Evolutionary conservation across 208 protist genomes (phyloP).

Genomic region (Zelonia costaricensis): DNA sequence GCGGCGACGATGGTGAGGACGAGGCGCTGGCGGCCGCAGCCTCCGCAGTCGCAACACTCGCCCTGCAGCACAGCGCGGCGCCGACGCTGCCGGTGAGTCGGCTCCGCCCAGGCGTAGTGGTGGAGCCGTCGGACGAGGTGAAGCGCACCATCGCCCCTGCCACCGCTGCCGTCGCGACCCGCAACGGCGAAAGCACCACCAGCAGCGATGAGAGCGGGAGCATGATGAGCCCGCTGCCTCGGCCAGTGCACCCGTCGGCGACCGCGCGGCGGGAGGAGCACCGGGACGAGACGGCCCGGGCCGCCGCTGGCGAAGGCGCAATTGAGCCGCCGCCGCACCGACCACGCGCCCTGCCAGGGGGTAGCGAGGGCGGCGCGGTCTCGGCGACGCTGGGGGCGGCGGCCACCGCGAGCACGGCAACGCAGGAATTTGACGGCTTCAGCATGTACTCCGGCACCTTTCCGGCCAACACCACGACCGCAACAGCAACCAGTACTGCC

Average conservation of each 20-base stretch:
- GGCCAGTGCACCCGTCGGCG: conserved; percentile 11
- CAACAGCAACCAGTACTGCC: too few species aligned
- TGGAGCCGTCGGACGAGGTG: background rate
- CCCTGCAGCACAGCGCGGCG: background rate
- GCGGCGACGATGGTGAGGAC: background rate
- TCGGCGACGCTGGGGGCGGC: background rate
- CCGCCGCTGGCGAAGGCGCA: background rate
- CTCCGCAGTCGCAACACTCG: background rate
- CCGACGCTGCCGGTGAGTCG: background rate
- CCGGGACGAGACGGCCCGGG: background rate
- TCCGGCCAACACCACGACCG: background rate
- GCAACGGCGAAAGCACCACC: background rate
- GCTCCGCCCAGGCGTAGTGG: background rate
- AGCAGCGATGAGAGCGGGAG: conserved; percentile 10
- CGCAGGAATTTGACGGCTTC: background rate
- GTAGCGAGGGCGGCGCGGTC: background rate
- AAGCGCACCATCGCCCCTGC: background rate
- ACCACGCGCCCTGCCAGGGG: too few species aligned
- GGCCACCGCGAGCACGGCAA: background rate
- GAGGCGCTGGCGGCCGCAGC: background rate
- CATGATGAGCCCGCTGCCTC: conserved; percentile 38
- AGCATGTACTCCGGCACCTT: conserved; percentile 9
- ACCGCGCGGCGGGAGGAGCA: background rate
- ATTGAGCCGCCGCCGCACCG: background rate
- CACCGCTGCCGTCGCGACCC: background rate